These are phyloP conservation scores for Pseudogymnoascus sp. DNA, from an alignment of 2,329 filamentous ascomycete genomes.

Conservation along the genomic window DNA sequence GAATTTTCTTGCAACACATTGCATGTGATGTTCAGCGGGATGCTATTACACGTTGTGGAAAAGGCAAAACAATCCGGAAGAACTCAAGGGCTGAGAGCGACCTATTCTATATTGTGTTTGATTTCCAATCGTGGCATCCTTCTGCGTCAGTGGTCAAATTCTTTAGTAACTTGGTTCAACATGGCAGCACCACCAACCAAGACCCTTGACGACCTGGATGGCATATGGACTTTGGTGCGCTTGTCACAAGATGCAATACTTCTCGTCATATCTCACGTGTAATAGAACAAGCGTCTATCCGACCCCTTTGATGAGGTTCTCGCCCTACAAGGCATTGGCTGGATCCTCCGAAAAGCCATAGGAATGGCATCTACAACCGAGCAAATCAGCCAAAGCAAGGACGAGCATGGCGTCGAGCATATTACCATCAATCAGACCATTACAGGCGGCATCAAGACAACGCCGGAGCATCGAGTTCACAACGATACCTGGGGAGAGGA, in stretches of 20 bases:
- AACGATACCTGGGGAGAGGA: background rate
- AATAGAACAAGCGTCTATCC: conserved; percentile 43
- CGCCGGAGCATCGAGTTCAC: background rate
- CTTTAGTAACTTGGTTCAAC: background rate
- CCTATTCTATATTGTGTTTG: background rate
- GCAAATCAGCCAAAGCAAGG: conserved; percentile 23
- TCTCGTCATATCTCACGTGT: background rate
- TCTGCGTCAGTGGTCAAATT: background rate
- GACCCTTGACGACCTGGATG: background rate
- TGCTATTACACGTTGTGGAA: background rate
- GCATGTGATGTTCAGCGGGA: background rate
- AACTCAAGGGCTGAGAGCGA: background rate
- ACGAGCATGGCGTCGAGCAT: background rate
- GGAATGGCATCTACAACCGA: conserved; percentile 46
- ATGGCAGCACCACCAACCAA: background rate
- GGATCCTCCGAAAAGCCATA: conserved; percentile 51
- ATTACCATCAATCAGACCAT: background rate
- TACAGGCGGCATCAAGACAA: background rate
- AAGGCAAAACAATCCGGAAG: background rate
- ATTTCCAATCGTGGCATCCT: background rate
- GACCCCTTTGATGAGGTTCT: conserved; percentile 49
- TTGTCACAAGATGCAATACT: background rate
- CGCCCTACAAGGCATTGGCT: conserved; percentile 45
- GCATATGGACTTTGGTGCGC: background rate
- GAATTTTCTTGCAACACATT: background rate